Base-by-base conservation (phyloP, 139 green algal genomes). In the Gonium pectorale region DNA sequence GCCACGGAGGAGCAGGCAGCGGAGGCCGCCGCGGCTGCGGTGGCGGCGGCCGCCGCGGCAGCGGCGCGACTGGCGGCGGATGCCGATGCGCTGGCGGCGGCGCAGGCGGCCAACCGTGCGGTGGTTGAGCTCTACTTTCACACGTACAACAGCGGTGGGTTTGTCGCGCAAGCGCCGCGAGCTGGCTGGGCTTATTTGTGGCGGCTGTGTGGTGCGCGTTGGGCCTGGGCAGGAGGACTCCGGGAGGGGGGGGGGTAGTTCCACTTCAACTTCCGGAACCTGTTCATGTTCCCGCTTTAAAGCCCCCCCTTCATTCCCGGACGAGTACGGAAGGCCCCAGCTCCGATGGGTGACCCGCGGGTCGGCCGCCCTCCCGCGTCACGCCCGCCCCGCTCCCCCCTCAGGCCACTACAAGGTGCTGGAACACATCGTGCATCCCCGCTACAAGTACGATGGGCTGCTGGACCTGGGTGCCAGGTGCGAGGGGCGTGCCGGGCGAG, bases 101-200 rank as follows among this genome's bases (percentile, higher is more conserved):
- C 41, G 44, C 63, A 66, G 44, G 78, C 63, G 44, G 78, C 78
- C 38, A 84, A 84, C 43, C 78, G 78, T 21, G n/a, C 13, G 1
- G 78, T 84, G 31, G 63, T 84, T 3, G 63, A 84, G 46, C 43
- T 84, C 7, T 84, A 84, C 78, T 84, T 84, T 63, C 78, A 84
- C 78, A 84, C 78, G 7, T 84, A 84, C 60, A 84, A 84, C 75
- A 72, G 40, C 13, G 69, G 69, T 78, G 44, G 13, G 69, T 31
- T 43, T 21, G 41, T n/a, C n/a, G n/a, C n/a, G n/a, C n/a, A n/a
- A n/a, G n/a, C n/a, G n/a, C n/a, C n/a, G n/a, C n/a, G n/a, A n/a
- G n/a, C n/a, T n/a, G n/a, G n/a, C n/a, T n/a, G n/a, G n/a, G n/a
- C n/a, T n/a, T n/a, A n/a, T n/a, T n/a, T n/a, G n/a, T n/a, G n/a